phyloP scores from a whole-genome alignment of 2,329 filamentous ascomycete species.

The Claviceps citrina region DNA sequence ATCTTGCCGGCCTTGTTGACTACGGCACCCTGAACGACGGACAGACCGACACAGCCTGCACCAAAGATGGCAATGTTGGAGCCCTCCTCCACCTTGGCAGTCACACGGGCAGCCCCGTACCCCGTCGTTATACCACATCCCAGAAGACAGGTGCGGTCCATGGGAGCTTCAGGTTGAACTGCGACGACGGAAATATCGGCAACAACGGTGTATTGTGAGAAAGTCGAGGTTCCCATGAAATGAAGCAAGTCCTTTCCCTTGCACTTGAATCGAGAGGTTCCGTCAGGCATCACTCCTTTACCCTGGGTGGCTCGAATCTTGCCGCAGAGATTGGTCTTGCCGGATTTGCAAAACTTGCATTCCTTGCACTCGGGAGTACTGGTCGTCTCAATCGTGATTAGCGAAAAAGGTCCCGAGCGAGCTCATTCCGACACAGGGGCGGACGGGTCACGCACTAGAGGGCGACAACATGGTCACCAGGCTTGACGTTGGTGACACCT shows the following conservation, averaged over 20 bases:
- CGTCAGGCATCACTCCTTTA: conserved; percentile 91
- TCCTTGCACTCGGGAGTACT: conserved; percentile 94
- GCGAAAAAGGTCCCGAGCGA: neutral
- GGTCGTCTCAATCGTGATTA: neutral
- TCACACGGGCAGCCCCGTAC: conserved; percentile 89
- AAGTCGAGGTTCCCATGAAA: conserved; percentile 98
- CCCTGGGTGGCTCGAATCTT: conserved; percentile 97
- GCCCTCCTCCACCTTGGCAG: conserved; percentile 79
- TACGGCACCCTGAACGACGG: conserved; percentile 85
- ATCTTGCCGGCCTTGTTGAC: conserved; percentile 67
- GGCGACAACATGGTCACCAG: conserved; percentile 78
- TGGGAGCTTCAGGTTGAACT: conserved; percentile 76
- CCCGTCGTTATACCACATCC: conserved; percentile 98
- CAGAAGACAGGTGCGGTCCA: conserved; percentile 90
- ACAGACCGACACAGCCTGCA: conserved; percentile 87
- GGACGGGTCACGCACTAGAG: conserved; percentile 49
- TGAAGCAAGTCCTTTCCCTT: conserved; percentile 91
- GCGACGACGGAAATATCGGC: conserved; percentile 96
- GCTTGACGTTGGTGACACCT: conserved; percentile 87
- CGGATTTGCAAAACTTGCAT: conserved; percentile 99
- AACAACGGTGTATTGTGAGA: conserved; percentile 97
- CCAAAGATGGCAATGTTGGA: conserved; percentile 86
- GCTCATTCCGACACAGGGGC: neutral
- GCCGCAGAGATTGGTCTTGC: conserved; percentile 97
- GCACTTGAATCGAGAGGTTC: conserved; percentile 84